These are phyloP conservation scores for Spergularia marina DNA, from an alignment of 148 eudicot species.

Conservation along the genomic window DNA sequence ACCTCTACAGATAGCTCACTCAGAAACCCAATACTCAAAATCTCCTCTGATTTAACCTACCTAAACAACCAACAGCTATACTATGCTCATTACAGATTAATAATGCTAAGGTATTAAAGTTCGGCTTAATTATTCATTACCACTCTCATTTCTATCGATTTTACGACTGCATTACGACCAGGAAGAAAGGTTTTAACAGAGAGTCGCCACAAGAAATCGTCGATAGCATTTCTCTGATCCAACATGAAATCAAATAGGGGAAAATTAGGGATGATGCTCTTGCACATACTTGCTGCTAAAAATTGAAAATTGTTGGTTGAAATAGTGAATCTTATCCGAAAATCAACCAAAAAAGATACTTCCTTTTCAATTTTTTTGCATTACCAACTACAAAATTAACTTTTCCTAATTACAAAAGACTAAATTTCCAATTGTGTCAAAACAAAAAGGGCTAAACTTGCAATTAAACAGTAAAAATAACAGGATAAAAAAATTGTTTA, in stretches of 20 bases:
- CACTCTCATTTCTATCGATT: too few relatives aligned
- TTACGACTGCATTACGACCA: not conserved
- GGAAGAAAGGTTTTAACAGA: not conserved
- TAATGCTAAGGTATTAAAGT: not conserved
- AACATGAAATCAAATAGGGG: not conserved
- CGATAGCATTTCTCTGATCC: not conserved
- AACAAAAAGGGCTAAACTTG: not conserved
- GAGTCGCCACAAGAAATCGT: not conserved
- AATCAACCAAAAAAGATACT: too few relatives aligned
- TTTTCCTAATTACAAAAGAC: not conserved
- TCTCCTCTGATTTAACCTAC: not conserved
- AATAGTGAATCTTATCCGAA: too few relatives aligned
- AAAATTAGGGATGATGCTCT: not conserved
- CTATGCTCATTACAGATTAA: not conserved
- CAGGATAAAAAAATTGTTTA: not conserved
- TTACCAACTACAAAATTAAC: not conserved
- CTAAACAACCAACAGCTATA: not conserved
- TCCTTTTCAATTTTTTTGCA: too few relatives aligned
- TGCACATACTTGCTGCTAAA: too few relatives aligned
- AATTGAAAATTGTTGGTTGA: too few relatives aligned
- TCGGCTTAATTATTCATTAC: too few relatives aligned
- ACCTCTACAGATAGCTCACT: slow-evolving; percentile 12
- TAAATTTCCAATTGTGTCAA: not conserved
- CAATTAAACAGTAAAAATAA: not conserved
- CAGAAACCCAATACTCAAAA: slow-evolving; percentile 4